Conservation (phyloP, 2,329 filamentous ascomycete species). For the Cladosporium colombiae region DNA sequence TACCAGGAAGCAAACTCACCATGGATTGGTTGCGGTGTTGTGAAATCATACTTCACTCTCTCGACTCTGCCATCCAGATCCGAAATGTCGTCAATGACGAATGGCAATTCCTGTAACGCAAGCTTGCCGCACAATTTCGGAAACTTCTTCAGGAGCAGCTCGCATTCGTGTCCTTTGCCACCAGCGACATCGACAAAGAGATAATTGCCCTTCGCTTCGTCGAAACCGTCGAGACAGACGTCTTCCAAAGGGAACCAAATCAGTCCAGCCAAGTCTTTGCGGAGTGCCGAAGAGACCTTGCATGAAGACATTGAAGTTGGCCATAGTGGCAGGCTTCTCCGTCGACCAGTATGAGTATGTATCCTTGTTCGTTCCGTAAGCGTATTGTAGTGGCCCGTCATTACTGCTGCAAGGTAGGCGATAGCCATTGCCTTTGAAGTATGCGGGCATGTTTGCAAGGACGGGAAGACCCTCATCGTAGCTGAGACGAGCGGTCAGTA, state of each 20-base stretch:
- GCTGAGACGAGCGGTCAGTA: background rate
- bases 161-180: background rate
- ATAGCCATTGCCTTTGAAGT: conserved; percentile 19
- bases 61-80: background rate
- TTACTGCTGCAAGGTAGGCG: conserved; percentile 12
- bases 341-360: conserved; percentile 8
- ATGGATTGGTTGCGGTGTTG: background rate
- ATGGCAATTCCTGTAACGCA: background rate
- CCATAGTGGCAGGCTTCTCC: conserved; percentile 16
- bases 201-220: conserved; percentile 23
- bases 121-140: background rate
- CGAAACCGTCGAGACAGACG: conserved; percentile 13
- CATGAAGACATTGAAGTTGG: conserved; percentile 19
- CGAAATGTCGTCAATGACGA: background rate
- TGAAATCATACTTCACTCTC: background rate
- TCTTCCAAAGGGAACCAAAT: conserved; percentile 19
- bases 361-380: conserved; percentile 13
- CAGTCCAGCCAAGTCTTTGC: conserved; percentile 13
- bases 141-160: background rate
- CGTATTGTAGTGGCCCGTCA: conserved; percentile 16
- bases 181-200: background rate
- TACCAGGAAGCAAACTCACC: background rate
- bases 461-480: background rate
- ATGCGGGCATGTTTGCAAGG: conserved; percentile 2
- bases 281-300: conserved; percentile 19